phyloP scores from a whole-genome alignment of 495 filamentous ascomycete genomes.

The Xylaria longipes region DNA sequence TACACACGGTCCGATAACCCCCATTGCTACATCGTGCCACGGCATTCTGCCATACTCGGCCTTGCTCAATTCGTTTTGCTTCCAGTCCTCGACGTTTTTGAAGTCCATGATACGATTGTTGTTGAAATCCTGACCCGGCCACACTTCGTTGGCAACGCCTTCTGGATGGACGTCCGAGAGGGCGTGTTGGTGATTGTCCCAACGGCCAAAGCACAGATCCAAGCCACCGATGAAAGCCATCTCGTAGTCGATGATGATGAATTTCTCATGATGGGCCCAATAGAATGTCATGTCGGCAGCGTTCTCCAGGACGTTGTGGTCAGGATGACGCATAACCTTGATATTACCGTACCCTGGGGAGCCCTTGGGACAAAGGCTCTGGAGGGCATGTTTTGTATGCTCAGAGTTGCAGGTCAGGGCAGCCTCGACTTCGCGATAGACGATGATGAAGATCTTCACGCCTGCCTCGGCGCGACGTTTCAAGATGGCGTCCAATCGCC shows the following conservation, averaged over 20 bases:
- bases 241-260: constrained; percentile 90
- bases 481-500: constrained; percentile 83
- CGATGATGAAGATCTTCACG: constrained; percentile 92
- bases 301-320: constrained; percentile 95
- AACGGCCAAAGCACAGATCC: constrained; percentile 95
- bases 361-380: constrained; percentile 80
- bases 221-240: constrained; percentile 91
- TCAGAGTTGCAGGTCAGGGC: constrained; percentile 90
- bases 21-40: constrained; percentile 96
- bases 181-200: constrained; percentile 86
- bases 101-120: constrained; percentile 97
- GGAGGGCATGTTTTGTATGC: constrained; percentile 90
- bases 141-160: constrained; percentile 81
- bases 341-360: constrained; percentile 86
- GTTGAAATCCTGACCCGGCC: constrained; percentile 96
- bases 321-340: constrained; percentile 86
- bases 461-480: constrained; percentile 89
- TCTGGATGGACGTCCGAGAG: constrained; percentile 87
- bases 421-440: constrained; percentile 88
- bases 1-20: constrained; percentile 83
- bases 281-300: constrained; percentile 96
- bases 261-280: constrained; percentile 98
- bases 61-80: constrained; percentile 90
- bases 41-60: constrained; percentile 94
- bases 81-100: constrained; percentile 88